These are phyloP conservation scores for Phytophthora brassicae DNA, from an alignment of 352 stramenopile species.

Conservation along the genomic window DNA sequence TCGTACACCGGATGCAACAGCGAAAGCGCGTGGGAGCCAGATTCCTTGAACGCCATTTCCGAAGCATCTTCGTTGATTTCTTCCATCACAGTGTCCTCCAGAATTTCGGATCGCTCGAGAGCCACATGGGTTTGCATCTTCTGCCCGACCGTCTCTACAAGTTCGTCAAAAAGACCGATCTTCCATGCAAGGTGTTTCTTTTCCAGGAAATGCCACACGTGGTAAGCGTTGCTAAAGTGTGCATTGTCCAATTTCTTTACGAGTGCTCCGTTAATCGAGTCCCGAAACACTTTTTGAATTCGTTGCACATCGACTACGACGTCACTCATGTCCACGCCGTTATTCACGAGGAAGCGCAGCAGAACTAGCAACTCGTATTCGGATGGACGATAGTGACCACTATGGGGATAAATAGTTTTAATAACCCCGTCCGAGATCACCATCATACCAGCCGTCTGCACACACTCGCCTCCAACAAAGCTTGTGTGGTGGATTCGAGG, in stretches of 20 bases:
- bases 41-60: slow-evolving; percentile 35
- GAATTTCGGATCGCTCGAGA: slow-evolving; percentile 41
- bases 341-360: slow-evolving; percentile 91
- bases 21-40: slow-evolving; percentile 24
- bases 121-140: slow-evolving; percentile 46
- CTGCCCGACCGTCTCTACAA: slow-evolving; percentile 66
- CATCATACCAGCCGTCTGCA: slow-evolving; percentile 96
- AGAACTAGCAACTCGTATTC: slow-evolving; percentile 95
- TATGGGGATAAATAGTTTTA: slow-evolving; percentile 96
- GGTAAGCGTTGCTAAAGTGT: slow-evolving; percentile 81
- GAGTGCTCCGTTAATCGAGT: slow-evolving; percentile 68
- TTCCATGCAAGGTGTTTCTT: slow-evolving; percentile 80
- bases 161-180: slow-evolving; percentile 72
- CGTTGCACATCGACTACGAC: slow-evolving; percentile 96
- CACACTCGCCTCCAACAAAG: slow-evolving; percentile 96
- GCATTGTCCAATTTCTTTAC: slow-evolving; percentile 85
- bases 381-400: slow-evolving; percentile 95
- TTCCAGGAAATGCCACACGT: slow-evolving; percentile 75
- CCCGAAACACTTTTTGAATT: slow-evolving; percentile 94
- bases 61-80: slow-evolving; percentile 35
- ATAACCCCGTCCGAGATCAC: slow-evolving; percentile 92
- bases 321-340: slow-evolving; percentile 87
- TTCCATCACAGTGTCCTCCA: slow-evolving; percentile 55
- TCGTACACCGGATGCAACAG: slow-evolving; percentile 31
- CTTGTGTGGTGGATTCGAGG: slow-evolving; percentile 97